These are phyloP conservation scores for Didymella pinodella DNA, from an alignment of 2,329 filamentous ascomycete genomes.

Conservation along the genomic window DNA sequence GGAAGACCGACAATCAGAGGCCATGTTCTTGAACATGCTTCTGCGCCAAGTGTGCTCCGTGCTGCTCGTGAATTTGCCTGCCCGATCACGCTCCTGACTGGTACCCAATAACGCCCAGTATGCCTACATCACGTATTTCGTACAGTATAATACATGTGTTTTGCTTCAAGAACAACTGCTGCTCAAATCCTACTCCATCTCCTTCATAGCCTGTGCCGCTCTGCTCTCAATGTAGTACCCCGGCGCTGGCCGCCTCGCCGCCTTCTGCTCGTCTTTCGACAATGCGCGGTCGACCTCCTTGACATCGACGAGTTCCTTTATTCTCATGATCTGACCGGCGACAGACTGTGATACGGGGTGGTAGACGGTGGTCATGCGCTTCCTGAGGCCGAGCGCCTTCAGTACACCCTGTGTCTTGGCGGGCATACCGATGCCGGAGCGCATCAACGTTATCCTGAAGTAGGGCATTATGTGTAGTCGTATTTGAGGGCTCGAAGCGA, in stretches of 20 bases:
- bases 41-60: too few species aligned
- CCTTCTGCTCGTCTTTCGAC: conserved; percentile 73
- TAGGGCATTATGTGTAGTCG: conserved; percentile 66
- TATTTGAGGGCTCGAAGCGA: conserved; percentile 2
- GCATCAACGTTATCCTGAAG: conserved; percentile 91
- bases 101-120: too few species aligned
- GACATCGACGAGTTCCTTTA: conserved; percentile 90
- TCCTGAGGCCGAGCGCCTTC: conserved; percentile 82
- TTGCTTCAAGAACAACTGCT: too few species aligned
- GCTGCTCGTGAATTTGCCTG: too few species aligned
- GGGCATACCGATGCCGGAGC: conserved; percentile 86
- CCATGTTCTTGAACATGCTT: too few species aligned
- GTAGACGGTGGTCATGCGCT: conserved; percentile 87
- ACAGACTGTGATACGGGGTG: conserved; percentile 81
- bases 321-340: conserved; percentile 90
- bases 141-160: too few species aligned
- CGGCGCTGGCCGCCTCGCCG: conserved; percentile 74
- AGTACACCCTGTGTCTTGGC: conserved; percentile 81
- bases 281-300: conserved; percentile 74
- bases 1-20: too few species aligned
- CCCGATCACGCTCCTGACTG: too few species aligned
- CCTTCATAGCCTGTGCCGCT: conserved; percentile 32
- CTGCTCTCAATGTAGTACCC: conserved; percentile 81
- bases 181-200: conserved; percentile 15
- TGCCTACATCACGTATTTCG: too few species aligned